phyloP scores from a whole-genome alignment of 1,139 yeast species.

The Kodamaea suecica region DNA sequence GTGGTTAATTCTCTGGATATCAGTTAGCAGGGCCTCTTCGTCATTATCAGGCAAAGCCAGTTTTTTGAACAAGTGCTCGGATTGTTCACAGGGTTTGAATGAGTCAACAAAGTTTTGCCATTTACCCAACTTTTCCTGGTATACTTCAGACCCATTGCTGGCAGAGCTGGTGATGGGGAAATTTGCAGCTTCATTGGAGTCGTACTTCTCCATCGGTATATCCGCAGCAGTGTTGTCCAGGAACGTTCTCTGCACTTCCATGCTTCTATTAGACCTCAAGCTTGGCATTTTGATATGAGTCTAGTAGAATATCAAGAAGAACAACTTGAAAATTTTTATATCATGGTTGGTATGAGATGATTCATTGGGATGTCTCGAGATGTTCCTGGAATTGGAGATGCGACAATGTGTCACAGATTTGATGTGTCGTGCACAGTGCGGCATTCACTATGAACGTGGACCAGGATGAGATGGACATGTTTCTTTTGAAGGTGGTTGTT shows the following conservation, averaged over 20 bases:
- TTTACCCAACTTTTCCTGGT: slow-evolving; percentile 16
- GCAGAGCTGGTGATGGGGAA: slow-evolving; percentile 2
- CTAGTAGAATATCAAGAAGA: neutral
- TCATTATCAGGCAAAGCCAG: slow-evolving; percentile 20
- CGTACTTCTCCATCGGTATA: neutral
- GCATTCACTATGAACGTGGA: too few species aligned
- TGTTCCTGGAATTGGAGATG: too few species aligned
- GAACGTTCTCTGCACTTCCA: neutral
- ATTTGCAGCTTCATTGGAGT: neutral
- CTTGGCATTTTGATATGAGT: neutral
- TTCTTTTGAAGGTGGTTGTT: too few species aligned
- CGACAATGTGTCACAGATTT: too few species aligned
- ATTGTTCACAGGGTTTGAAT: slow-evolving; percentile 31
- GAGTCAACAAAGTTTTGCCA: slow-evolving; percentile 43
- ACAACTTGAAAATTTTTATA: neutral
- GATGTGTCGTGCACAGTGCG: too few species aligned
- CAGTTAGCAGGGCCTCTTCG: slow-evolving; percentile 18
- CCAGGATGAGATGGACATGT: too few species aligned
- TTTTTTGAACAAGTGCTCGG: slow-evolving; percentile 15
- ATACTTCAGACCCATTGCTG: neutral
- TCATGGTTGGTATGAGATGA: too few species aligned
- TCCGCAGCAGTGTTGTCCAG: neutral
- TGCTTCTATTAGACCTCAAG: neutral
- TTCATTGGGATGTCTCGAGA: too few species aligned
- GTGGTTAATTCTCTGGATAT: slow-evolving; percentile 22